Evolutionary conservation across 2,329 filamentous ascomycete genomes (phyloP).

Genomic region (Rasamsonia emersonii): DNA sequence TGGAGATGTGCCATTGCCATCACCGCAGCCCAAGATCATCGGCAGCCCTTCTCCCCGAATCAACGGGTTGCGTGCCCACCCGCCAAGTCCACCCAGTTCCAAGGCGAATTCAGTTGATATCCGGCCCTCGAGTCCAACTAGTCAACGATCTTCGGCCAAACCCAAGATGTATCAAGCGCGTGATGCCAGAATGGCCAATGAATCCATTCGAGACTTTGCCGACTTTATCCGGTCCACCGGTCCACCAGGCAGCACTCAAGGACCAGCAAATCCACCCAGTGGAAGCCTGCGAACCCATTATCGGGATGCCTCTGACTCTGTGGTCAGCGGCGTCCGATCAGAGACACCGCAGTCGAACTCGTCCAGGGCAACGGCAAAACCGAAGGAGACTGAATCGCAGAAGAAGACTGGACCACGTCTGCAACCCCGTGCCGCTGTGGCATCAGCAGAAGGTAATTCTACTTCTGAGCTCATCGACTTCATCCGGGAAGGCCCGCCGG

Average conservation of each 20-base stretch:
- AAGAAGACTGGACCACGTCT: constrained; percentile 40
- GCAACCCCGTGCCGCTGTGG: constrained; percentile 64
- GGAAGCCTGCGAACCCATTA: constrained; percentile 1
- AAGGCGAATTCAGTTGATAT: constrained; percentile 16
- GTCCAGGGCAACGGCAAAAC: constrained; percentile 3
- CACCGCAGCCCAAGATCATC: constrained; percentile 13
- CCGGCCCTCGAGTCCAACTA: constrained; percentile 1
- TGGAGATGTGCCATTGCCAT: constrained; percentile 16
- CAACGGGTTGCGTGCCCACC: constrained; percentile 12
- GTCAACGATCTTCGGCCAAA: constrained; percentile 12
- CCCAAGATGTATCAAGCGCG: constrained; percentile 44
- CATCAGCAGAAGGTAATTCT: constrained; percentile 47
- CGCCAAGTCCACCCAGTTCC: constrained; percentile 12
- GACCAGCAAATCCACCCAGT: neutral
- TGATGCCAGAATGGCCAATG: constrained; percentile 61
- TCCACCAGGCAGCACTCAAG: constrained; percentile 37
- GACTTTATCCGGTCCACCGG: constrained; percentile 85
- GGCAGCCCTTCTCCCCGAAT: constrained; percentile 5
- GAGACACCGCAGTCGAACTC: constrained; percentile 10
- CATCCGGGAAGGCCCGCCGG: constrained; percentile 76
- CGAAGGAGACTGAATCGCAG: constrained; percentile 3
- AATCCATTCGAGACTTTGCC: constrained; percentile 73
- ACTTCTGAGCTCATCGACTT: constrained; percentile 92
- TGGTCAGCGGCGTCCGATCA: constrained; percentile 2
- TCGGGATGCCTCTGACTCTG: constrained; percentile 6